Evolutionary conservation across 345 rosid species (phyloP).

Genomic region (Moricandia arvensis): DNA sequence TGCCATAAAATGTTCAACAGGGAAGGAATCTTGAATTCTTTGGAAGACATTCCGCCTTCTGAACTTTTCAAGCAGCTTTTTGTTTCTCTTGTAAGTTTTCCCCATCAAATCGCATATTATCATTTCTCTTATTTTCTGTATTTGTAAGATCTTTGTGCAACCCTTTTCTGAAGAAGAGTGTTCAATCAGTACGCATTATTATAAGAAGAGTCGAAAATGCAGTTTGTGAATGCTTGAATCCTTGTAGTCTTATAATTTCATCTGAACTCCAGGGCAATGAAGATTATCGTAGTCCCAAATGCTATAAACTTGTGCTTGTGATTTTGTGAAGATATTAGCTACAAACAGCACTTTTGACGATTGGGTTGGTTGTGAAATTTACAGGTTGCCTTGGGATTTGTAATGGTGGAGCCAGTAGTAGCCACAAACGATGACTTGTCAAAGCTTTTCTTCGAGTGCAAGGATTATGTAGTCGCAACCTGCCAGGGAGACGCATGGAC

Average conservation of each 20-base stretch:
- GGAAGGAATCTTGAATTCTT: conserved; percentile 75
- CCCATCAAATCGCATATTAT: not conserved
- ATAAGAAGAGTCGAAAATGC: not conserved
- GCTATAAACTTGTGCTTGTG: not conserved
- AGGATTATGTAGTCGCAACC: conserved; percentile 62
- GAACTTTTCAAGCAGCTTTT: conserved; percentile 81
- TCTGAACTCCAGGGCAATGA: not conserved
- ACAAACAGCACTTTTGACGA: conserved; percentile 1
- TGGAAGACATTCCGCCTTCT: conserved; percentile 72
- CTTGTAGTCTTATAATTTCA: not conserved
- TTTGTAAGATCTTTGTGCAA: not conserved
- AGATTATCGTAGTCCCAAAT: not conserved
- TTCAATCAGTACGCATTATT: not conserved
- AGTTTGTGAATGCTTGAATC: not conserved
- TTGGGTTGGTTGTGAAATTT: conserved; percentile 23
- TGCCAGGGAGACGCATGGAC: conserved; percentile 62
- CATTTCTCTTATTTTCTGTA: not conserved
- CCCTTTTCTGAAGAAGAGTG: conserved; percentile 6
- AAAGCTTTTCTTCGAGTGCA: conserved; percentile 76
- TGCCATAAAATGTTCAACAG: conserved; percentile 41
- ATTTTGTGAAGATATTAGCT: not conserved
- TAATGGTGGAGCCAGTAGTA: conserved; percentile 59
- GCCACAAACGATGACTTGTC: conserved; percentile 54
- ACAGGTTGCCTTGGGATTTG: conserved; percentile 75
- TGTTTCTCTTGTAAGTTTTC: conserved; percentile 68